phyloP scores from a whole-genome alignment of 805 yeast species.

The Zygotorulaspora sp. region DNA sequence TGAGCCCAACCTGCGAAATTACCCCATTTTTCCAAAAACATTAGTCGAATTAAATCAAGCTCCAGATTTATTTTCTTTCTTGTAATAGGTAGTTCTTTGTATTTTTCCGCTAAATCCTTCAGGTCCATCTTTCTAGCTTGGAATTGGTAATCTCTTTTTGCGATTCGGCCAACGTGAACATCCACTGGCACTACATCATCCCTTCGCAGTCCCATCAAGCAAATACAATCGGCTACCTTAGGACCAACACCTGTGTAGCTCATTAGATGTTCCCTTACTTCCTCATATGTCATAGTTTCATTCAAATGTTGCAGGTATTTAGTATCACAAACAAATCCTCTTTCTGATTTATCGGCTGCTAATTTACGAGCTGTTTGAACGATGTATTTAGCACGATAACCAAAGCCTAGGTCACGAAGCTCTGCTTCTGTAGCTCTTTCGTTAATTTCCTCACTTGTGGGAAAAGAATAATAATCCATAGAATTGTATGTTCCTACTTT shows the following conservation, averaged over 20 bases:
- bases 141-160: constrained; percentile 71
- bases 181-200: constrained; percentile 91
- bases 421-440: constrained; percentile 40
- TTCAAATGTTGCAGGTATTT: constrained; percentile 36
- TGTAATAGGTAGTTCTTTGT: constrained; percentile 25
- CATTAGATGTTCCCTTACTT: constrained; percentile 41
- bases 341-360: constrained; percentile 30
- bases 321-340: constrained; percentile 28
- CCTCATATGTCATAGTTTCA: constrained; percentile 41
- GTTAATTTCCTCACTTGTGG: constrained; percentile 53
- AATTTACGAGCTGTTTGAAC: constrained; percentile 66
- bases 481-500: constrained; percentile 52
- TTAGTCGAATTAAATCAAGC: constrained; percentile 47
- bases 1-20: constrained; percentile 98
- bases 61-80: constrained; percentile 34
- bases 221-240: constrained; percentile 95
- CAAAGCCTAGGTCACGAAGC: constrained; percentile 56
- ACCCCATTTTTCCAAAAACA: constrained; percentile 74
- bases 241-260: constrained; percentile 90
- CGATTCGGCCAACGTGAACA: constrained; percentile 90
- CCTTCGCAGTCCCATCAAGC: constrained; percentile 62
- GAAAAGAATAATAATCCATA: constrained; percentile 64
- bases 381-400: constrained; percentile 88
- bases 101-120: constrained; percentile 28
- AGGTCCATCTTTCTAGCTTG: constrained; percentile 31